Conservation (phyloP, 1,284 basidiomycete genomes). For the Ceratobasidium papillatum region DNA sequence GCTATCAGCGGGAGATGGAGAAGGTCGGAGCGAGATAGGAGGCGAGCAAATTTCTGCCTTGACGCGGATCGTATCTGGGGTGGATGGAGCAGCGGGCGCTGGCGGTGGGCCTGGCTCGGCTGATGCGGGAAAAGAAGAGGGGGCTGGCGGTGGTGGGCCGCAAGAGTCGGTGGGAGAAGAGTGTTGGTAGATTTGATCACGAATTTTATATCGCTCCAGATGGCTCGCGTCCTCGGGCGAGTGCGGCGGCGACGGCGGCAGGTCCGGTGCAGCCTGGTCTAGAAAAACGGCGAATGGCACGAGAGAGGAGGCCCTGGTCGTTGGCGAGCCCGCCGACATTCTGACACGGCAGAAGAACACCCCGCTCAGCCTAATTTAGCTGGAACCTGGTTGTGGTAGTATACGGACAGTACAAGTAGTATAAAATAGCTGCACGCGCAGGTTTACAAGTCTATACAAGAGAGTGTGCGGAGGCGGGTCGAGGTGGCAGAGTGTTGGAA, state of each 20-base stretch:
- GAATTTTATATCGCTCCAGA: constrained; percentile 34
- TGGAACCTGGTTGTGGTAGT: background rate
- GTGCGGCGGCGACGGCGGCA: constrained; percentile 11
- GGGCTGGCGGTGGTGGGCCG: background rate
- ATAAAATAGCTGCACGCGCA: background rate
- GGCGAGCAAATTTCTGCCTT: constrained; percentile 31
- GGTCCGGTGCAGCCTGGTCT: background rate
- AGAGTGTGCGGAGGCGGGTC: background rate
- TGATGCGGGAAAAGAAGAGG: background rate
- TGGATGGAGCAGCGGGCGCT: background rate
- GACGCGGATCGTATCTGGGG: constrained; percentile 16
- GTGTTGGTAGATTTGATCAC: constrained; percentile 26
- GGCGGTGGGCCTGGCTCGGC: background rate
- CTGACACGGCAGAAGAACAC: constrained; percentile 14
- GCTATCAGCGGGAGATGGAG: constrained; percentile 19
- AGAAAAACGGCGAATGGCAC: background rate
- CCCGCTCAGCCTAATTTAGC: constrained; percentile 3
- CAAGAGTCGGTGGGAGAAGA: constrained; percentile 23
- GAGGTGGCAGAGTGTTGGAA: constrained; percentile 25
- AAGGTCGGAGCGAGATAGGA: constrained; percentile 23
- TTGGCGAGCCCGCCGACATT: constrained; percentile 1
- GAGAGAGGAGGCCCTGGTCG: background rate
- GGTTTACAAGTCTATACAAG: constrained; percentile 10
- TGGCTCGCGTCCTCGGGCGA: constrained; percentile 17
- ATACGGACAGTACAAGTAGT: background rate